Percentiles rank a stretch among this genome's conserved stretches.
These are phyloP conservation scores for Trametes elegans DNA, from an alignment of 768 basidiomycete genomes.

Conservation along the genomic window DNA sequence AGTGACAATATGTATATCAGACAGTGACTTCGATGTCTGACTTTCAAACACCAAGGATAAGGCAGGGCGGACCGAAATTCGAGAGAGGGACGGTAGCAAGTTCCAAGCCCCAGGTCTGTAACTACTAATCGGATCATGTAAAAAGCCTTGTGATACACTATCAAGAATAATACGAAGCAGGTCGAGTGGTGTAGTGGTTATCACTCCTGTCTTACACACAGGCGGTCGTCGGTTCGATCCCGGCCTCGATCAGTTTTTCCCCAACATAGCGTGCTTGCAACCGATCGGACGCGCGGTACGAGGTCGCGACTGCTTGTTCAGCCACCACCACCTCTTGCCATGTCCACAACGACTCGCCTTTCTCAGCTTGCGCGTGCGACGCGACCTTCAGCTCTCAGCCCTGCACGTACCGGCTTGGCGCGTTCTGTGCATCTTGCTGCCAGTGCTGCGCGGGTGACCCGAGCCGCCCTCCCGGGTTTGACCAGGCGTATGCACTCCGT, in stretches of 20 bases:
- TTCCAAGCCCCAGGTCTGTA: too few relatives aligned
- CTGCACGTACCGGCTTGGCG: background rate
- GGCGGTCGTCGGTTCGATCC: slow-evolving; percentile 28
- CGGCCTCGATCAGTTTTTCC: slow-evolving; percentile 25
- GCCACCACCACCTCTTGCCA: background rate
- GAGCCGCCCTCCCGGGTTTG: background rate
- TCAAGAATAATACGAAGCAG: background rate
- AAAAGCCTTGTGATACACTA: background rate
- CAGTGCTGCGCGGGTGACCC: background rate
- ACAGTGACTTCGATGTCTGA: too few relatives aligned
- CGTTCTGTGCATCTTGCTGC: background rate
- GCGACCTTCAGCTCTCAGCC: too few relatives aligned
- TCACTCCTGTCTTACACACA: slow-evolving; percentile 28
- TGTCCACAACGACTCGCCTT: background rate
- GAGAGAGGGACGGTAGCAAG: too few relatives aligned
- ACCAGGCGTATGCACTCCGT: background rate
- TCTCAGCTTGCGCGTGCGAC: background rate
- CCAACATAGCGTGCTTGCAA: too few relatives aligned
- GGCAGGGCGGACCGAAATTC: too few relatives aligned
- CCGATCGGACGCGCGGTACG: background rate
- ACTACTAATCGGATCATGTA: too few relatives aligned
- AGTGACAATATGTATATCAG: too few relatives aligned
- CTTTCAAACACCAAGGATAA: too few relatives aligned
- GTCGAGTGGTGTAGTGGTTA: slow-evolving; percentile 30
- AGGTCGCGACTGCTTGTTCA: background rate